These are phyloP conservation scores for Psidium friedrichsthalianum DNA, from an alignment of 345 rosid species.

Conservation along the genomic window DNA sequence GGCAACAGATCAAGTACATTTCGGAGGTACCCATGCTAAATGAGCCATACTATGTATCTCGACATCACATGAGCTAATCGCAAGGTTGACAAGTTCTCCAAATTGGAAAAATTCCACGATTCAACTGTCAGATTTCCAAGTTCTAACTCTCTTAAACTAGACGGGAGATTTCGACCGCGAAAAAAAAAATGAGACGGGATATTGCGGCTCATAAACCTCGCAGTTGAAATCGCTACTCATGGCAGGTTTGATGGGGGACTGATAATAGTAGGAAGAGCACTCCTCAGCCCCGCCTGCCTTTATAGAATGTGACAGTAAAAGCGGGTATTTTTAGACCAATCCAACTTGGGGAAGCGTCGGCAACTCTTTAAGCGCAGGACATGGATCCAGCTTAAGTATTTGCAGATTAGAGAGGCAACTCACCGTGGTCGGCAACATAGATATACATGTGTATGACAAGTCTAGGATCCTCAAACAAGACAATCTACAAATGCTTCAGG, in stretches of 20 bases:
- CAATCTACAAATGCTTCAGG: neutral
- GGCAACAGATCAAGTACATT: neutral
- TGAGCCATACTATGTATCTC: too few relatives aligned
- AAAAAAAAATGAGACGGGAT: too few relatives aligned
- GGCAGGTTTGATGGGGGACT: too few relatives aligned
- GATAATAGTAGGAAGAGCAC: neutral
- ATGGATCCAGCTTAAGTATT: neutral
- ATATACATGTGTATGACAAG: neutral
- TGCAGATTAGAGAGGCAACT: neutral
- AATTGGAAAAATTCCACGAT: fast-evolving
- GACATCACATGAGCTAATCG: neutral
- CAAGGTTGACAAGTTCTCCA: neutral
- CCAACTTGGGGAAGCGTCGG: neutral
- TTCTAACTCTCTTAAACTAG: neutral
- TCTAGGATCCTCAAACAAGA: neutral
- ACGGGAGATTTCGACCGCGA: fast-evolving
- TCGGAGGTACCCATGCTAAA: too few relatives aligned
- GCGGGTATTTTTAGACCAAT: too few relatives aligned
- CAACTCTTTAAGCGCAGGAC: fast-evolving
- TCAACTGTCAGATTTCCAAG: neutral
- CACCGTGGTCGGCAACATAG: fast-evolving
- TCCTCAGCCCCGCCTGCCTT: too few relatives aligned
- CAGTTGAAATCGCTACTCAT: too few relatives aligned
- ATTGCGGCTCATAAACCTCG: too few relatives aligned
- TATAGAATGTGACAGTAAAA: too few relatives aligned